Evolutionary conservation across 2,329 filamentous ascomycete species (phyloP), one percentile per base, ranked within the genome.

Genomic region (Penicillium sp.): DNA sequence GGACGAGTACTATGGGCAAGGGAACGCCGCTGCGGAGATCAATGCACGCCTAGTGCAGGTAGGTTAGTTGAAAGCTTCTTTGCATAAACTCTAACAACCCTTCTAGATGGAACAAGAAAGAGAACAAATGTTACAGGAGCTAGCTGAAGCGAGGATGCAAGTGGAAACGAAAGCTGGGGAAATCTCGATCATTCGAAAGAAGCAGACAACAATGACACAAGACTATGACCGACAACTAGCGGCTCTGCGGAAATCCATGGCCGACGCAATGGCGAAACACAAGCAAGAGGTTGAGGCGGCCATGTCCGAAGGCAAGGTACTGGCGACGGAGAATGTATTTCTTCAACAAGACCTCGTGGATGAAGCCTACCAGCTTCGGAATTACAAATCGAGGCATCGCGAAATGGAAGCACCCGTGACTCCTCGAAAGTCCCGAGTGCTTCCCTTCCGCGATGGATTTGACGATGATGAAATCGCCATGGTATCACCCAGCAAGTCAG

Each of bases 361-460:
- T 56, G 83, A 85, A 60, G 72, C 78, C 4, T 77, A 81, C 61
- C 76, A 79, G 45, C 70, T 77, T 10, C 81, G 76, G 67, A 72
- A 74, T 59, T 61, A 70, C 58, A 75, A 72, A 53, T 64, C 70
- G 33, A 79, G 73, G 59, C 68, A 70, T 31, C 70, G 68, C 19
- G 68, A 72, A 15, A 74, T 70, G 52, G 56, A 62, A 25, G 75
- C 72, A 39, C 79, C 79, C 2, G 67, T 74, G 1, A 85, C 83
- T 1, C 83, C 83, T 0, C 81, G 72, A 58, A 82, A 79, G 61
- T 70, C 74, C n/a, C 78, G 74, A 59, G 70, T 70, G 7, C 70
- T 79, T 1, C 77, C 79, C 2, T 78, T 82, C 36, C 79, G 84
- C 16, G 85, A 88, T 73, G 85, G 85, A 19, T 88, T 88, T 65